Percentiles rank a stretch among this genome's conserved stretches.
Conservation (phyloP, 1,284 basidiomycete genomes). For the Agroathelia rolfsii region DNA sequence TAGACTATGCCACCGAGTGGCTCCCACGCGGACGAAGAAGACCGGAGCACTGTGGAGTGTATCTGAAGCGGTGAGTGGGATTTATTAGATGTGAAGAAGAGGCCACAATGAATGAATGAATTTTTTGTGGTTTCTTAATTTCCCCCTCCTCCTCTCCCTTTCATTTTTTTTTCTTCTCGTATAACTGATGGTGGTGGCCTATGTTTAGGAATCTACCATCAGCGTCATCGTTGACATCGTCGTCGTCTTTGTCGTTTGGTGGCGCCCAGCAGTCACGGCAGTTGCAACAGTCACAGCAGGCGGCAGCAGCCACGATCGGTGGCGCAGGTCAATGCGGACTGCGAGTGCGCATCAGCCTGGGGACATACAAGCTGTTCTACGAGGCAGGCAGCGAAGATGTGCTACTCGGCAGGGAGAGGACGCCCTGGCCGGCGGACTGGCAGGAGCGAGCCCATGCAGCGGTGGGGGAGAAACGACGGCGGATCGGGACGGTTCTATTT, state of each 20-base stretch:
- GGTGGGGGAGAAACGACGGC: conserved; percentile 41
- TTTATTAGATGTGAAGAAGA: no score
- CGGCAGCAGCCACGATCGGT: conserved; percentile 19
- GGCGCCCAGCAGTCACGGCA: no score
- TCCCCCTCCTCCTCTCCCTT: no score
- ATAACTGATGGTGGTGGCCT: no score
- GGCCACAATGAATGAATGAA: conserved; percentile 30
- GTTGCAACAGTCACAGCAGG: conserved; percentile 20
- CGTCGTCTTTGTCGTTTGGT: no score
- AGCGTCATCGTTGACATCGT: no score
- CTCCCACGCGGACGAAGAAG: conserved; percentile 34
- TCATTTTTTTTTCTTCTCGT: no score
- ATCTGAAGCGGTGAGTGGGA: conserved; percentile 37
- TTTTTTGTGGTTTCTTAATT: no score
- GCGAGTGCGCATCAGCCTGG: conserved; percentile 53
- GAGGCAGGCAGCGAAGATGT: conserved; percentile 52
- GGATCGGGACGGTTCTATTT: conserved; percentile 8
- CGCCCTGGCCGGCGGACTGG: conserved; percentile 30
- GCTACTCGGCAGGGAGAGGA: conserved; percentile 27
- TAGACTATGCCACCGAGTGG: conserved; percentile 67
- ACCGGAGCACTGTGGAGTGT: conserved; percentile 30
- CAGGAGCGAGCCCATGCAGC: conserved; percentile 32
- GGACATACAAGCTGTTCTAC: conserved; percentile 69
- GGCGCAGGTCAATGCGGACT: conserved; percentile 24
- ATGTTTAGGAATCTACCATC: no score